phyloP scores from a whole-genome alignment of 1,139 yeast species.

The Arxiozyma slooffiae region DNA sequence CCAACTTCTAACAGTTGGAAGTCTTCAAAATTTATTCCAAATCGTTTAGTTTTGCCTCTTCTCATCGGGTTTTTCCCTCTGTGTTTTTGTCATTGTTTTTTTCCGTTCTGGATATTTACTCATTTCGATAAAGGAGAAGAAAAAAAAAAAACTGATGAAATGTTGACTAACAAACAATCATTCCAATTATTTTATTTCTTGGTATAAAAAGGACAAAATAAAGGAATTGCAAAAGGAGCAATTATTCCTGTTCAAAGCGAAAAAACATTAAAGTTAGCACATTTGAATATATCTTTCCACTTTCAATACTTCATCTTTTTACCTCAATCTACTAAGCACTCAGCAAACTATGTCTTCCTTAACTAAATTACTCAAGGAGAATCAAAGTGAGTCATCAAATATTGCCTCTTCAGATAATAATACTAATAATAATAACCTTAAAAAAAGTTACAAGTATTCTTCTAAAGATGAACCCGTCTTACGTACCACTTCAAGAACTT shows the following conservation, averaged over 20 bases:
- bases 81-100: not conserved
- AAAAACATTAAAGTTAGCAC: not conserved
- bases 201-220: not conserved
- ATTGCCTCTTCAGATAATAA: not conserved
- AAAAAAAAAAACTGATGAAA: too few species aligned
- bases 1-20: not conserved
- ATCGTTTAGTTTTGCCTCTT: not conserved
- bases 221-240: not conserved
- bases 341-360: conserved; percentile 20
- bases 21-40: not conserved
- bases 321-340: not conserved
- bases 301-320: too few species aligned
- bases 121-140: not conserved
- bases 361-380: conserved; percentile 29
- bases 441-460: conserved; percentile 1
- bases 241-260: not conserved
- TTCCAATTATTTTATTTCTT: not conserved
- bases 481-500: conserved; percentile 11
- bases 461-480: conserved; percentile 9
- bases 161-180: not conserved
- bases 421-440: not conserved
- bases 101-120: not conserved
- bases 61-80: not conserved
- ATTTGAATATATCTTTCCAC: too few species aligned
- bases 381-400: conserved; percentile 18